A percentile compares a stretch with the other conserved stretches of the same genome.
phyloP scores from a whole-genome alignment of 176 grass and related monocot species.

The Secale cereale region DNA sequence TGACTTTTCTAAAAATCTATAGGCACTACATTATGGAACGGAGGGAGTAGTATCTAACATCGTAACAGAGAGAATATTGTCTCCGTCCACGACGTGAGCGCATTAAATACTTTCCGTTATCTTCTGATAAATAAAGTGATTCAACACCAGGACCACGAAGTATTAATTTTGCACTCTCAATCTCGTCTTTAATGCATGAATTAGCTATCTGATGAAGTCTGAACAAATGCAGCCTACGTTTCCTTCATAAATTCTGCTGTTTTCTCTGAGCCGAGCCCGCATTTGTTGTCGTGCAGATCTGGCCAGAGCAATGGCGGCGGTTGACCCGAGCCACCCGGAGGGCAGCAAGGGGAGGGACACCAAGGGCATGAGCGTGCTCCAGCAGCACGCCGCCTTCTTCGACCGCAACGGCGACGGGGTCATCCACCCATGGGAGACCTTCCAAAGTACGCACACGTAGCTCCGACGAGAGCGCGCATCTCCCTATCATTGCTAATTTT shows the following conservation, averaged over 20 bases:
- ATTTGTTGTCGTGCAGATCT: slow-evolving; percentile 36
- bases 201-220: neutral
- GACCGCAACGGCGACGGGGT: slow-evolving; percentile 61
- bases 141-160: neutral
- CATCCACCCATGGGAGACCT: slow-evolving; percentile 68
- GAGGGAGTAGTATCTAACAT: neutral
- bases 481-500: neutral
- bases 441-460: neutral
- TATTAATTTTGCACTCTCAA: neutral
- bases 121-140: too few relatives aligned
- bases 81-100: neutral
- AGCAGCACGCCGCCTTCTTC: slow-evolving; percentile 76
- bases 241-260: neutral
- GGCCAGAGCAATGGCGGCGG: slow-evolving; percentile 45
- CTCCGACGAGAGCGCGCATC: neutral
- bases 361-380: slow-evolving; percentile 52
- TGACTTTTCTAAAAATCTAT: too few relatives aligned
- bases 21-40: too few relatives aligned
- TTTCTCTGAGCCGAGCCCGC: neutral
- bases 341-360: slow-evolving; percentile 41
- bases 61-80: neutral
- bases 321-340: slow-evolving; percentile 56
- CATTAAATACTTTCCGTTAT: neutral
- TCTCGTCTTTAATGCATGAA: neutral
- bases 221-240: neutral